Base-by-base conservation (phyloP, 2,329 filamentous ascomycete genomes). In the Ascomycota sp. region DNA sequence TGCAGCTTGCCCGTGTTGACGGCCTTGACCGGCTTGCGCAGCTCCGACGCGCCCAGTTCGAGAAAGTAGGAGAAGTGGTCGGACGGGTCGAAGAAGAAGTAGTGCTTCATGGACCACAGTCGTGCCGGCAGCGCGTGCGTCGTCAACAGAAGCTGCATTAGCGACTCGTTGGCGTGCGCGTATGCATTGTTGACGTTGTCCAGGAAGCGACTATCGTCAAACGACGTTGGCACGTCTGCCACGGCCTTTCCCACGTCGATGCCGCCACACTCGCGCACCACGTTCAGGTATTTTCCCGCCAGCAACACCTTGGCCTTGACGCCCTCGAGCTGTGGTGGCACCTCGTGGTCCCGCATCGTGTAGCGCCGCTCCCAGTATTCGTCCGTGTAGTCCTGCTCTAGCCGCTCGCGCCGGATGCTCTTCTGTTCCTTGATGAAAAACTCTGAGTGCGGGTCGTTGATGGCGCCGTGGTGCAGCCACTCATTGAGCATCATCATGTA, bases 401-500 rank as follows among this genome's bases (percentile, higher is more conserved):
- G 59, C 34, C 80, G 69, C 48, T 95, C 89, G 25, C 89, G 70
- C 34, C 77, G 76, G 42, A 98, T 94, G 44, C 85, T 93, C 52
- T 86, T 91, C 43, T 93, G 82, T 50, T 95, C 89, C 46, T 91
- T 91, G 45, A 98, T 75, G 31, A 98, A 57, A 41, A 98, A 98
- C 50, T 98, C 89, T 1, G 75, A 69, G 48, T 95, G 86, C 1
- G 85, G 82, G 48, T 98, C 89, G 44, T 78, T 81, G 50, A 98
- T 95, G 29, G 77, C 82, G 24, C 89, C 89, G 45, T 92, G 86
- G 46, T 98, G 89, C 11, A 98, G 60, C 89, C 89, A 98, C 50
- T 95, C 86, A 44, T 98, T 98, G 35, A 98, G 59, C 89, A 98
- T 98, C 25, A 69, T 67, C 85, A 95, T 94, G 48, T 98, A 98